These are phyloP conservation scores for Aurantiochytrium sp. DNA, from an alignment of 108 stramenopile genomes.

Conservation along the genomic window DNA sequence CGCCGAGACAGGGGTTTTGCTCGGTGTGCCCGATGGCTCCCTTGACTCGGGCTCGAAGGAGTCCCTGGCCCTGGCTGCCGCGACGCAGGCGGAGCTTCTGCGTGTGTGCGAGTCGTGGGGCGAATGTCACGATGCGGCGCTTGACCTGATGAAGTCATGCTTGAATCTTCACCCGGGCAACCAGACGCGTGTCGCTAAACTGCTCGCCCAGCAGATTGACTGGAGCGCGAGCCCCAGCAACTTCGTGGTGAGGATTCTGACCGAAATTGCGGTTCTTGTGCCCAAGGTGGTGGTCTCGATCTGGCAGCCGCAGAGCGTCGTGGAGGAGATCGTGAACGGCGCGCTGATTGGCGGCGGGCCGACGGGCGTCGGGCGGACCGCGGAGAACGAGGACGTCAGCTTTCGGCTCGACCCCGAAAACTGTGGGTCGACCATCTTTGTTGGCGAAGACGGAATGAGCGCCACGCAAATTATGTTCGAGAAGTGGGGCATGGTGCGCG, in stretches of 20 bases:
- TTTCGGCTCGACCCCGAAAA: constrained; percentile 9
- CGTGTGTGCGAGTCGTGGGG: constrained; percentile 1
- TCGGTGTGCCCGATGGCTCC: neutral
- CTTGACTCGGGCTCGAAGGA: neutral
- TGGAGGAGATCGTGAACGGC: constrained; percentile 17
- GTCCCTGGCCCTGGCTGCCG: neutral
- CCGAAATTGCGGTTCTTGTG: neutral
- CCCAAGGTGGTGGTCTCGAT: neutral
- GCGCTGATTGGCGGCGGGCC: neutral
- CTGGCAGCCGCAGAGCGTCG: neutral
- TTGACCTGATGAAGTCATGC: neutral
- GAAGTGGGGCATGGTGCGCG: constrained; percentile 29
- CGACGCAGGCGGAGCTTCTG: neutral
- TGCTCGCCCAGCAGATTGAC: neutral
- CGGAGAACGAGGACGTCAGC: neutral
- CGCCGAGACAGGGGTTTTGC: no score
- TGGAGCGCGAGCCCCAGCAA: neutral
- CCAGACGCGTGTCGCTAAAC: neutral
- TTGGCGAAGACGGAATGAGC: constrained; percentile 11
- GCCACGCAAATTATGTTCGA: neutral
- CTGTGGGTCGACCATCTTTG: neutral
- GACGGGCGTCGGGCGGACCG: neutral
- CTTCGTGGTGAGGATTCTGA: neutral
- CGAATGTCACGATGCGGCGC: neutral
- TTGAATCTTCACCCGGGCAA: neutral